Evolutionary conservation across 148 eudicot genomes (phyloP).

Genomic region (Silene uniflora): DNA sequence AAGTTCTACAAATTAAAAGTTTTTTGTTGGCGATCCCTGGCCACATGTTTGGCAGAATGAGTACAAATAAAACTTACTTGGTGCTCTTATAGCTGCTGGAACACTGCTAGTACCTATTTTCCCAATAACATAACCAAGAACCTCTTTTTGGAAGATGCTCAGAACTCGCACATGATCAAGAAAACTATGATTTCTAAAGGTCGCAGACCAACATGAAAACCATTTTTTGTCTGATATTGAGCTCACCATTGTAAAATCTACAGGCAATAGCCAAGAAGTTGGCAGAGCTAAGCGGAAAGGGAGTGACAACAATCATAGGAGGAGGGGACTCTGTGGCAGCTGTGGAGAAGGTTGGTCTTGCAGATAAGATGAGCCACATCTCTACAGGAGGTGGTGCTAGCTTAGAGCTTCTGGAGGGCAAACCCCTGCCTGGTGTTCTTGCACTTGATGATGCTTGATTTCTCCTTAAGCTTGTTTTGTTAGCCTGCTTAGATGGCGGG

Average conservation of each 20-base stretch:
- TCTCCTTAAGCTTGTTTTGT: background rate
- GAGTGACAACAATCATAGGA: conserved; percentile 87
- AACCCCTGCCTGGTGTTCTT: conserved; percentile 75
- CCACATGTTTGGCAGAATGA: background rate
- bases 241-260: background rate
- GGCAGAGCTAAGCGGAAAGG: conserved; percentile 80
- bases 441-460: conserved; percentile 74
- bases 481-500: background rate
- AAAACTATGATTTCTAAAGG: background rate
- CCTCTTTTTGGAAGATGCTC: background rate
- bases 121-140: no score
- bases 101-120: background rate
- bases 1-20: no score
- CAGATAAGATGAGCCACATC: conserved; percentile 96
- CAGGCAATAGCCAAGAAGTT: conserved; percentile 79
- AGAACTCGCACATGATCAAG: background rate
- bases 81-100: background rate
- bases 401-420: conserved; percentile 92
- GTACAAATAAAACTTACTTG: background rate
- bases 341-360: conserved; percentile 87
- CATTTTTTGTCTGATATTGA: background rate
- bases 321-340: conserved; percentile 96
- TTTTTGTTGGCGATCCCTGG: background rate
- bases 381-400: conserved; percentile 98
- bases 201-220: background rate